Percentiles rank a stretch among this genome's conserved stretches.
phyloP scores from a whole-genome alignment of 148 eudicot species.

The Dysphania ambrosioides region DNA sequence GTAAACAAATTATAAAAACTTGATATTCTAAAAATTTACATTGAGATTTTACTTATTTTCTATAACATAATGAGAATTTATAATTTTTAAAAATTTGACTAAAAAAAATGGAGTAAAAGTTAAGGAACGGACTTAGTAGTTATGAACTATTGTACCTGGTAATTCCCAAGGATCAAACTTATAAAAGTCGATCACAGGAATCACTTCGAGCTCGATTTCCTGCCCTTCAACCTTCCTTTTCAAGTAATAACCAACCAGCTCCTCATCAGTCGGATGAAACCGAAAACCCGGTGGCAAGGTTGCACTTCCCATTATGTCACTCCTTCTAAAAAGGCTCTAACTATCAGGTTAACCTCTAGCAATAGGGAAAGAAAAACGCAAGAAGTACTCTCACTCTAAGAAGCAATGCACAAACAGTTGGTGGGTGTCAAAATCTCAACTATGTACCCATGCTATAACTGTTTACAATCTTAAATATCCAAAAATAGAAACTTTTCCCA shows the following conservation, averaged over 20 bases:
- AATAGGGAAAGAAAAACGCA: constrained; percentile 20
- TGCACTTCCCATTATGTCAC: constrained; percentile 46
- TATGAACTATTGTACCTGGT: constrained; percentile 52
- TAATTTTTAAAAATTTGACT: too few relatives aligned
- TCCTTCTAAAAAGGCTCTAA: constrained; percentile 9
- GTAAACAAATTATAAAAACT: too few relatives aligned
- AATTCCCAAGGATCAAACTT: constrained; percentile 88
- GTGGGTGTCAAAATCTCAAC: constrained; percentile 18
- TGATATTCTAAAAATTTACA: too few relatives aligned
- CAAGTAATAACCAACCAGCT: constrained; percentile 71
- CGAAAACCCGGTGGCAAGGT: constrained; percentile 86
- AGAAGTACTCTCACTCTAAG: constrained; percentile 16
- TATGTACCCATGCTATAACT: constrained; percentile 57
- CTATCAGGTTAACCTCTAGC: constrained; percentile 16
- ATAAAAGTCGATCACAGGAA: constrained; percentile 73
- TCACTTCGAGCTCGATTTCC: constrained; percentile 76
- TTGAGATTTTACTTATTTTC: too few relatives aligned
- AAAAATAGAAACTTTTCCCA: constrained; percentile 70
- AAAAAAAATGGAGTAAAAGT: too few relatives aligned
- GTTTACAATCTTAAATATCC: constrained; percentile 74
- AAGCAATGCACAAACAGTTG: constrained; percentile 36
- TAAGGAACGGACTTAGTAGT: too few relatives aligned
- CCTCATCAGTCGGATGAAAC: constrained; percentile 80
- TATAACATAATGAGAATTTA: too few relatives aligned
- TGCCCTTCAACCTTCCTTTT: constrained; percentile 67